These are phyloP conservation scores for Xylaria sp. DNA, from an alignment of 2,329 filamentous ascomycete genomes.

Conservation along the genomic window DNA sequence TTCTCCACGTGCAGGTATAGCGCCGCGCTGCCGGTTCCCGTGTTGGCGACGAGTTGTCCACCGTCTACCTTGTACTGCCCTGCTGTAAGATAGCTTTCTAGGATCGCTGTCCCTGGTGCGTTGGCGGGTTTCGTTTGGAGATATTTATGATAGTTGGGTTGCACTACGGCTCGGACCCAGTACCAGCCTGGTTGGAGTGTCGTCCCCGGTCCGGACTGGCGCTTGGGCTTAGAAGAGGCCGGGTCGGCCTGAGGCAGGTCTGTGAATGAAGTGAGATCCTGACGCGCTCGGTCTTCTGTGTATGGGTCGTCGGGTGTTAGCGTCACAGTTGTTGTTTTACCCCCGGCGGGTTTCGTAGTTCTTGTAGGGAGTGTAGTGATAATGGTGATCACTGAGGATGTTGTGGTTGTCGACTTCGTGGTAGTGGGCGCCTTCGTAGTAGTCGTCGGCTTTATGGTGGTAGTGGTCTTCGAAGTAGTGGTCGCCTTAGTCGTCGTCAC, in stretches of 20 bases:
- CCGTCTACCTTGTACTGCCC: constrained; percentile 67
- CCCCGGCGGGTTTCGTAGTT: not conserved
- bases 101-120: constrained; percentile 60
- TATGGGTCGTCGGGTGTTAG: constrained; percentile 29
- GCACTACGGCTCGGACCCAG: constrained; percentile 68
- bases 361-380: constrained; percentile 27
- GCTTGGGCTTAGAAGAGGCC: not conserved
- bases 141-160: constrained; percentile 68
- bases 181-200: constrained; percentile 64
- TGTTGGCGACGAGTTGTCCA: constrained; percentile 64
- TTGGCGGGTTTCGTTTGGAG: constrained; percentile 60
- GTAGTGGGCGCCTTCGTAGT: constrained; percentile 8
- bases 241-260: not conserved
- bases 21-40: constrained; percentile 49
- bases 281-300: constrained; percentile 24
- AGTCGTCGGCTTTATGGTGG: constrained; percentile 7
- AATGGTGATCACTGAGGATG: constrained; percentile 19
- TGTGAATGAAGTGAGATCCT: not conserved
- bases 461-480: constrained; percentile 5
- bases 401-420: constrained; percentile 1
- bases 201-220: constrained; percentile 34
- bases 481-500: constrained; percentile 23
- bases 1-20: constrained; percentile 61
- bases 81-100: constrained; percentile 56
- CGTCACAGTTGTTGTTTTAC: constrained; percentile 13